Base-by-base conservation (phyloP, 176 grass and related monocot genomes). In the Musa beccarii region DNA sequence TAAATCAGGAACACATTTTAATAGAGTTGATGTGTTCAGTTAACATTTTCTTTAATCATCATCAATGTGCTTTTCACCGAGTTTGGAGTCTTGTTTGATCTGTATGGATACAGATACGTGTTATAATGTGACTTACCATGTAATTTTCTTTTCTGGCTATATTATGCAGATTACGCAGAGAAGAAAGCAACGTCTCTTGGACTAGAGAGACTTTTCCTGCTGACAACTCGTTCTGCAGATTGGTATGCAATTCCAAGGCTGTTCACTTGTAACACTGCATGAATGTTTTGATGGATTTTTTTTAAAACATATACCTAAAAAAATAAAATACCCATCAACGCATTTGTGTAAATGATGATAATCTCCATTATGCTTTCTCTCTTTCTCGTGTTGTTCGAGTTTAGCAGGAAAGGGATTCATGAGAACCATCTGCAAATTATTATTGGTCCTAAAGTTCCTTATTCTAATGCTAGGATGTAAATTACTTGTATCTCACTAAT, bases 151-250 rank as follows among this genome's bases (percentile, higher is more conserved):
- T 12, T 29, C 34, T 10, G 49, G 26, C 17, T n/a, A 19, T 15
- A 70, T 19, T 15, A 24, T 83, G 21, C 82, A 98, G 94, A 93
- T 87, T 98, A 84, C 50, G 55, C 93, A 75, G 94, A 98, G 81
- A 98, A 93, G 86, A 98, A 93, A 69, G 94, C 90, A 79, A 75
- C 85, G 34, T 91, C 78, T 12, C 75, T 91, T 85, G 94, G 94
- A 78, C 84, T 93, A 1, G 84, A 93, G 64, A 98, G 89, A 77
- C 83, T 98, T 87, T 98, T 98, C 68, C 80, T 98, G 83, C 90
- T 98, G 69, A 98, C 94, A n/a, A 98, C 94, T 55, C 75, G 90
- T 52, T 89, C 94, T 61, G 84, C 86, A 2, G 94, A 98, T 73
- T 98, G 94, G 94, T 98, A 98, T 78, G 84, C 81, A 78, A 12